A percentile compares a stretch with the other conserved stretches of the same genome.
Evolutionary conservation across 768 basidiomycete genomes (phyloP).

Genomic region (Rhodosporidiobolus odoratus): DNA sequence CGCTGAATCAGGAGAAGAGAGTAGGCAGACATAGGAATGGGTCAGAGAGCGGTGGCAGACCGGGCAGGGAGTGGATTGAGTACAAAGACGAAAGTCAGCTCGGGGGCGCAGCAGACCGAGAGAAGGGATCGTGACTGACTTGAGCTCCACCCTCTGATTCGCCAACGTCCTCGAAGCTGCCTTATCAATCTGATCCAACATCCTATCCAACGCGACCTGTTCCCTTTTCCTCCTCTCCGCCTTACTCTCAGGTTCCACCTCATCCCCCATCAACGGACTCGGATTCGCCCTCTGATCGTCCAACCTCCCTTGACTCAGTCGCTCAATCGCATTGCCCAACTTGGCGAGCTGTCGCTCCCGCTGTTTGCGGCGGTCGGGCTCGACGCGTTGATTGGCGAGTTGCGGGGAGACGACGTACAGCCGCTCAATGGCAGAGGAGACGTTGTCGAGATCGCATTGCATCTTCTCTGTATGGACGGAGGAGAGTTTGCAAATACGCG

Average conservation of each 20-base stretch:
- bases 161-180: constrained; percentile 63
- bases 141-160: constrained; percentile 60
- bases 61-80: no score
- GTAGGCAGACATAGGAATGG: no score
- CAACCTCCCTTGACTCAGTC: constrained; percentile 42
- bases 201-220: constrained; percentile 63
- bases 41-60: no score
- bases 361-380: constrained; percentile 61
- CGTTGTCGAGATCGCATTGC: constrained; percentile 71
- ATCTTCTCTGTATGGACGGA: constrained; percentile 63
- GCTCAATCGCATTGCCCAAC: constrained; percentile 43
- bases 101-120: background rate
- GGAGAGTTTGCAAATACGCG: constrained; percentile 18
- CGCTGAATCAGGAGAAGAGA: background rate
- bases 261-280: background rate
- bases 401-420: constrained; percentile 81
- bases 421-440: constrained; percentile 82
- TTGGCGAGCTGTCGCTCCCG: constrained; percentile 67
- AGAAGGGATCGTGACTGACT: background rate
- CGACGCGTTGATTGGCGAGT: constrained; percentile 85
- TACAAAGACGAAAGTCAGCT: background rate
- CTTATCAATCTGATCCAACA: constrained; percentile 53
- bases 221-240: constrained; percentile 42
- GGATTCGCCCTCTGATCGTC: constrained; percentile 43
- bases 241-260: background rate